Conservation (phyloP, 2,329 filamentous ascomycete species). For the Cladobotryum protrusum region DNA sequence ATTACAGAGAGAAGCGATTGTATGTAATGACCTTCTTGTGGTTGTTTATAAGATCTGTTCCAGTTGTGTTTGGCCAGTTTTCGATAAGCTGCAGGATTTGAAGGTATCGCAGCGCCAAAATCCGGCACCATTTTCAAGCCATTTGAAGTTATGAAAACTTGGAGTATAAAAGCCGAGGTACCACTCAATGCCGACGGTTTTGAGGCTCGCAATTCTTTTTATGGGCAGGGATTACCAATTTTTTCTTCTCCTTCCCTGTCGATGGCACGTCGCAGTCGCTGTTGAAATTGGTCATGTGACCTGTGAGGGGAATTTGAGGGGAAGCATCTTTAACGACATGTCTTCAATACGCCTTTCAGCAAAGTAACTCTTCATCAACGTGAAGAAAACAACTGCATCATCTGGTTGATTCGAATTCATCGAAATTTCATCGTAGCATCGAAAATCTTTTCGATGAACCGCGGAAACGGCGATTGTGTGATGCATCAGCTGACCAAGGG, state of each 20-base stretch:
- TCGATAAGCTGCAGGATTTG: too few species aligned
- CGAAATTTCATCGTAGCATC: neutral
- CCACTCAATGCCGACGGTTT: too few species aligned
- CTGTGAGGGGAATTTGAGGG: constrained; percentile 11
- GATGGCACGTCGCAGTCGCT: constrained; percentile 4
- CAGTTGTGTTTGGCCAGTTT: too few species aligned
- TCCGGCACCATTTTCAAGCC: too few species aligned
- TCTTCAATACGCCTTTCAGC: neutral
- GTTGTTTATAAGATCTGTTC: too few species aligned
- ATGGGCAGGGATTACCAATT: neutral
- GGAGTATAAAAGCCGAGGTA: too few species aligned
- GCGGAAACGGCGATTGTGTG: neutral
- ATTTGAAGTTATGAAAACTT: too few species aligned
- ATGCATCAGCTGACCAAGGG: neutral
- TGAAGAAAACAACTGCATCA: neutral
- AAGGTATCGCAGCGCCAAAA: too few species aligned
- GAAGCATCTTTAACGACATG: constrained; percentile 8
- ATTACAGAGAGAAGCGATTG: too few species aligned
- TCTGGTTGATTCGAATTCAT: neutral
- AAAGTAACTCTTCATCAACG: neutral
- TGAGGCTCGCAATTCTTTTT: neutral
- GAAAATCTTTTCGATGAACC: neutral
- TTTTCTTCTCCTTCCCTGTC: neutral
- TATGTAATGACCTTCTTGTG: too few species aligned
- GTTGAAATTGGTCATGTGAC: constrained; percentile 12